Base-by-base conservation (phyloP, 345 rosid genomes). In the Hirschfeldia incana region DNA sequence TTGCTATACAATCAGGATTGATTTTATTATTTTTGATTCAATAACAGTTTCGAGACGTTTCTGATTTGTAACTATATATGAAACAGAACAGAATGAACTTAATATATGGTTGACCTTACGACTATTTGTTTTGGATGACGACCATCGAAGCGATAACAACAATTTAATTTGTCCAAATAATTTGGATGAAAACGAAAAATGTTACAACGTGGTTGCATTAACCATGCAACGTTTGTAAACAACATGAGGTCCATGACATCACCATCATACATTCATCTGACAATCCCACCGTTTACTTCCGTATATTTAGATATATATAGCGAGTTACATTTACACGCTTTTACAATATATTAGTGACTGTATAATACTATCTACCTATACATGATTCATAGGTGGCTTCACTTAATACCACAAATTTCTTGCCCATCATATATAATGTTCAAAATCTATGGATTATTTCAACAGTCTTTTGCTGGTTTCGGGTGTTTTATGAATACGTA, bases 201-300 rank as follows among this genome's bases (percentile, higher is more conserved):
- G 61, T 72, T 32, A 44, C 82, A 68, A 74, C 78, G 81, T 78
- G 76, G 65, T 66, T 57, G 72, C 74, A 36, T 62, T 65, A 60
- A 13, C 49, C 80, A 70, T 73, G 74, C 76, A 67, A 61, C 81
- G 73, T 79, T 65, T 78, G 82, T 79, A 60, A 73, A 61, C 3
- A 44, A 61, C 82, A 62, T 8, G 70, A 62, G 74, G 70, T 73
- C 75, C 70, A 65, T 73, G 58, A 73, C 78, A 60, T 79, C 82
- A 74, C 37, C 72, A 32, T 65, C 66, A 65, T 65, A 72, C 68
- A 72, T 78, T 72, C 62, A 78, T 72, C 68, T 74, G 69, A 79
- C 62, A 60, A 46, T 60, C 58, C 82, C 82, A 79, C 74, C 74
- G 78, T 62, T 67, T 34, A 59, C 29, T 32, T 34, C 74, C 58